Evolutionary conservation across 768 basidiomycete genomes (phyloP), one percentile per base, ranked within the genome.

Genomic region (Rhizopogon salebrosus): DNA sequence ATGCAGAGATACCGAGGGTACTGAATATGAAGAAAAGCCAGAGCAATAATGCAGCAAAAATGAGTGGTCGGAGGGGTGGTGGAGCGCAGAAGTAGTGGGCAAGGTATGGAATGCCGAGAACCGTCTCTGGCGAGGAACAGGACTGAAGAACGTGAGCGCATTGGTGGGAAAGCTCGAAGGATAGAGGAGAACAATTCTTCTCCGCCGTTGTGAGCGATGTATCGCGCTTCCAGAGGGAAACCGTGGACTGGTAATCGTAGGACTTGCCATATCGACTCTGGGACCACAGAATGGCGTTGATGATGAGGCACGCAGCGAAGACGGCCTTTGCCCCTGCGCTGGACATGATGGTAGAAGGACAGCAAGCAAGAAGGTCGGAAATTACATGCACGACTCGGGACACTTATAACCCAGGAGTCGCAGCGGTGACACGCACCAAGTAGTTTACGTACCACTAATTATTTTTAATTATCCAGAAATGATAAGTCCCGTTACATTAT

Each of bases 11-110:
- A 4, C 94, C 94, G 34, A 98, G 86, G 34, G 90, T 95, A 20
- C 93, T 93, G 74, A 99, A 98, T 50, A 99, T 84, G 75, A 98
- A 97, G 24, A 84, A 59, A 16, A 93, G 80, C 92, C 92, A 95
- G 20, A 87, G 39, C 9, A 90, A 56, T 56, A 93, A 79, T 37
- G 75, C 82, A 3, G 64, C 58, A 68, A 93, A 92, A 3, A 79
- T 60, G 10, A 83, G 51, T 0, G 88, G 84, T 7, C 88, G 81
- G 3, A 81, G 31, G 14, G 79, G 39, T 6, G 70, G 58, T 4
- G 77, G 70, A 1, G 86, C 68, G 67, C 91, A 93, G 62, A 85
- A 93, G 66, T 92, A 93, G 14, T 67, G 60, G 36, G 73, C 74
- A 18, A 90, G 75, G 65, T 92, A 92, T 14, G 80, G 74, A 29